Conservation (phyloP, 2,329 filamentous ascomycete species). For the Cytospora chrysosperma region DNA sequence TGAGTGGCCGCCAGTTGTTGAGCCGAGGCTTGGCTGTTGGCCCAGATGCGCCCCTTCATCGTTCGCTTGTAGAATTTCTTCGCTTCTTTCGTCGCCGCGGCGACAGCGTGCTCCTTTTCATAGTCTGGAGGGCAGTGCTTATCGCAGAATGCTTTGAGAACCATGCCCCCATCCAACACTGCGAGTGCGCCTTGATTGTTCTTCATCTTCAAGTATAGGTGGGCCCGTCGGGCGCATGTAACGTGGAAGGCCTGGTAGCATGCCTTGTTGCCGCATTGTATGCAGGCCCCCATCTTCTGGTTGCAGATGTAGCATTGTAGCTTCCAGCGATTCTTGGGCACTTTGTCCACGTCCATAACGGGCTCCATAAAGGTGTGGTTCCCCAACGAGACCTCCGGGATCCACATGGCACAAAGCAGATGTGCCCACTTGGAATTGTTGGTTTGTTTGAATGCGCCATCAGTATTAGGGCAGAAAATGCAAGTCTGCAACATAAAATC, state of each 20-base stretch:
- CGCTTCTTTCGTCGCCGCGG: conserved; percentile 75
- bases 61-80: conserved; percentile 86
- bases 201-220: conserved; percentile 95
- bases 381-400: conserved; percentile 91
- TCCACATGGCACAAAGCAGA: conserved; percentile 96
- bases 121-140: conserved; percentile 91
- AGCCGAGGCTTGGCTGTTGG: conserved; percentile 82
- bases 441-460: conserved; percentile 97
- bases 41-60: conserved; percentile 90
- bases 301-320: conserved; percentile 94
- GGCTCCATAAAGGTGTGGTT: conserved; percentile 98
- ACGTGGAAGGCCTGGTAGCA: conserved; percentile 98
- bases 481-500: conserved; percentile 61
- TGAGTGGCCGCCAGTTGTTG: conserved; percentile 76
- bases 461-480: conserved; percentile 97
- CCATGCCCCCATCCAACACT: conserved; percentile 73
- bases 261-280: conserved; percentile 96
- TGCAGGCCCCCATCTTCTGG: conserved; percentile 96
- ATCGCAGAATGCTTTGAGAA: conserved; percentile 93
- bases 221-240: conserved; percentile 85
- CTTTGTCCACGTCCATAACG: conserved; percentile 96
- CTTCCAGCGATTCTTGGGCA: conserved; percentile 92
- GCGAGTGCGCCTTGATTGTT: conserved; percentile 77
- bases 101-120: conserved; percentile 79
- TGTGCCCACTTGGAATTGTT: conserved; percentile 96